These are phyloP conservation scores for Lentinus polychrous DNA, from an alignment of 1,284 basidiomycete genomes.

Conservation along the genomic window DNA sequence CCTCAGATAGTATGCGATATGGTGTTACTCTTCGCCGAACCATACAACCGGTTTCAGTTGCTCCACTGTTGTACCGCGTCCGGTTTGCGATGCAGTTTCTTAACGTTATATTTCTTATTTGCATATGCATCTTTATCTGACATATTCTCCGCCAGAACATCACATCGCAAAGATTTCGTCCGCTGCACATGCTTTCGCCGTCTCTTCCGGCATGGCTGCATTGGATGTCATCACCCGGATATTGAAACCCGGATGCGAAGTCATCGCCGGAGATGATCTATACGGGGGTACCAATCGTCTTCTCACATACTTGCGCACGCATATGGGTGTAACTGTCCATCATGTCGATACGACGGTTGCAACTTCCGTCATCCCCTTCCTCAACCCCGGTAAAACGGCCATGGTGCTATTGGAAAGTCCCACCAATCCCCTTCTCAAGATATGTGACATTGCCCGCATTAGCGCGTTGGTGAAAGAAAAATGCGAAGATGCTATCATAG, in stretches of 20 bases:
- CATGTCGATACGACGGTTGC: constrained; percentile 93
- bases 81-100: too few species aligned
- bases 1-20: too few species aligned
- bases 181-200: constrained; percentile 82
- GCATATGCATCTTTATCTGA: too few species aligned
- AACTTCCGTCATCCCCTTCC: constrained; percentile 52
- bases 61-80: too few species aligned
- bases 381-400: constrained; percentile 68
- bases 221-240: constrained; percentile 93
- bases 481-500: constrained; percentile 78
- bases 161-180: constrained; percentile 94
- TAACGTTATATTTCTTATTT: too few species aligned
- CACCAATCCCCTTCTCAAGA: constrained; percentile 96
- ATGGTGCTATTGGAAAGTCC: constrained; percentile 98
- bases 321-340: constrained; percentile 86
- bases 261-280: constrained; percentile 95
- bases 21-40: too few species aligned
- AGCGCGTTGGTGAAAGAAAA: constrained; percentile 76
- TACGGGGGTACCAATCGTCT: constrained; percentile 98
- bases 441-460: constrained; percentile 85
- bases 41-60: too few species aligned
- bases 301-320: constrained; percentile 82
- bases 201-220: constrained; percentile 97
- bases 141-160: constrained; percentile 54
- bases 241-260: constrained; percentile 90